Evolutionary conservation across 2,329 filamentous ascomycete genomes (phyloP).

Genomic region (Ophiocordyceps camponoti-saundersi): DNA sequence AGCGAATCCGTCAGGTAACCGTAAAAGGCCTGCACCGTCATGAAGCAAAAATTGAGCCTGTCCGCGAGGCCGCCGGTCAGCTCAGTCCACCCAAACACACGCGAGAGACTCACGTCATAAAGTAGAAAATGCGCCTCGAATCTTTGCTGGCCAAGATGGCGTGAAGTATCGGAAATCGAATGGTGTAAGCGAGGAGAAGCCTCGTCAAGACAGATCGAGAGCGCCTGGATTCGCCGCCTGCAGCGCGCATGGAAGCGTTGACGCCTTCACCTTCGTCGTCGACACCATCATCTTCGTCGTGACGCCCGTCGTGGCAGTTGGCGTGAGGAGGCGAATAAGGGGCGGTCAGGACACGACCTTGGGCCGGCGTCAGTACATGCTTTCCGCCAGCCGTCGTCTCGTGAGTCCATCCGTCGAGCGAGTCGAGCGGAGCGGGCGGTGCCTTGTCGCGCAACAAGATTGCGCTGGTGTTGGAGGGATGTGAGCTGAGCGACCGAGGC

Average conservation of each 20-base stretch:
- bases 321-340: constrained; percentile 10
- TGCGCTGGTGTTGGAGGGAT: constrained; percentile 12
- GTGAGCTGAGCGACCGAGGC: constrained; percentile 8
- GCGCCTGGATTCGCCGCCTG: constrained; percentile 7
- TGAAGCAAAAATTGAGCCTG: constrained; percentile 86
- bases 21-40: constrained; percentile 88
- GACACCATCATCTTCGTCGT: constrained; percentile 12
- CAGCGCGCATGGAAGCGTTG: constrained; percentile 4
- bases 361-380: constrained; percentile 18
- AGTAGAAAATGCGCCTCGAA: constrained; percentile 91
- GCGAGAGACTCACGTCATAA: constrained; percentile 54
- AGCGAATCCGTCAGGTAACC: constrained; percentile 86
- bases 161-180: constrained; percentile 62
- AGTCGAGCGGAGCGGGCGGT: constrained; percentile 15
- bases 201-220: constrained; percentile 51
- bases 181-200: constrained; percentile 51
- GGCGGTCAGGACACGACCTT: constrained; percentile 9
- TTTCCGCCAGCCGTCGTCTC: constrained; percentile 23
- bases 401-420: constrained; percentile 22
- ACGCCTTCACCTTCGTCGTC: constrained; percentile 8
- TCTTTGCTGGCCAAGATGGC: constrained; percentile 82
- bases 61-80: not conserved
- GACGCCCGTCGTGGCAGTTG: constrained; percentile 13
- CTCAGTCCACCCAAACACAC: not conserved
- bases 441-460: constrained; percentile 13